phyloP scores from a whole-genome alignment of 2,329 filamentous ascomycete species.

The Colletotrichum agaves region DNA sequence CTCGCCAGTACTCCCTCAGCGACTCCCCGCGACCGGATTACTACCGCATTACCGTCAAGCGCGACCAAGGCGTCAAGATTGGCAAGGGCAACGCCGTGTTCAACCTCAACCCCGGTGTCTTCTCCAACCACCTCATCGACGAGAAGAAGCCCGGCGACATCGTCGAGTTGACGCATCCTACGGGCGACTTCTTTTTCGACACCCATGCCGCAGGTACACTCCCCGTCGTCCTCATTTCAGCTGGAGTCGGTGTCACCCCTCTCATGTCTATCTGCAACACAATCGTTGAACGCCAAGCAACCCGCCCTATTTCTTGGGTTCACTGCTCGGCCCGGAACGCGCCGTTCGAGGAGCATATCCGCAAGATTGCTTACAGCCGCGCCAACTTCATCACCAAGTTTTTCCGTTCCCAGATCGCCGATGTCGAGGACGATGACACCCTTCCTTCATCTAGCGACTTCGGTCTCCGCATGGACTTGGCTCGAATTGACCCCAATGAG shows the following conservation, averaged over 20 bases:
- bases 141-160: constrained; percentile 69
- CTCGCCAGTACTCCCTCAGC: constrained; percentile 78
- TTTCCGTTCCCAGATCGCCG: constrained; percentile 61
- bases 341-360: constrained; percentile 65
- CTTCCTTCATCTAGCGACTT: constrained; percentile 56
- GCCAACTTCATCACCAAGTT: constrained; percentile 53
- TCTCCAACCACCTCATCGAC: constrained; percentile 77
- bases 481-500: constrained; percentile 54
- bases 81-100: constrained; percentile 55
- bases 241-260: constrained; percentile 69
- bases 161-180: constrained; percentile 74
- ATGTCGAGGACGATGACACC: constrained; percentile 53
- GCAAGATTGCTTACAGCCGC: constrained; percentile 53
- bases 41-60: constrained; percentile 79
- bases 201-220: constrained; percentile 49
- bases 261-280: constrained; percentile 70
- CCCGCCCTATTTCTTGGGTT: constrained; percentile 66
- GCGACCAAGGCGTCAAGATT: constrained; percentile 61
- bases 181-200: constrained; percentile 69
- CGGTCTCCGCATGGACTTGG: constrained; percentile 57
- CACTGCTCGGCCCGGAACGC: constrained; percentile 62
- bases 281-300: constrained; percentile 55
- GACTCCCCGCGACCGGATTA: constrained; percentile 70
- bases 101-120: constrained; percentile 67
- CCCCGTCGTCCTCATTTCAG: constrained; percentile 70